Evolutionary conservation across 78 protist genomes (phyloP).

Genomic region (Goniomonas avonlea): DNA sequence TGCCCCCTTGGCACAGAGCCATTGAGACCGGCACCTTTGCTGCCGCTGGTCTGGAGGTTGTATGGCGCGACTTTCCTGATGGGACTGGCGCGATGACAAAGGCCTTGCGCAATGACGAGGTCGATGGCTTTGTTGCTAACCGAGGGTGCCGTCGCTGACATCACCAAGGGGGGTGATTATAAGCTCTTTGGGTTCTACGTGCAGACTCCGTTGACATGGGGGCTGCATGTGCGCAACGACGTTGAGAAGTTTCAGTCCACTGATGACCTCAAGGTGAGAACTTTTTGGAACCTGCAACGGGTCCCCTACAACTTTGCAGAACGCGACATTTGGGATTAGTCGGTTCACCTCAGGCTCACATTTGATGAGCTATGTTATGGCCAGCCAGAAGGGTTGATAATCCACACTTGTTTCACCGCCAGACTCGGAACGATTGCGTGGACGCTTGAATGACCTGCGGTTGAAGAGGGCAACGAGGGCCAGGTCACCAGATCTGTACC

Average conservation of each 20-base stretch:
- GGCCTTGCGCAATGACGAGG: too few species aligned
- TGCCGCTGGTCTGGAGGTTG: not conserved
- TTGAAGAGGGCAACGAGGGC: too few species aligned
- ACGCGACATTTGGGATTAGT: not conserved
- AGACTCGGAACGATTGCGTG: too few species aligned
- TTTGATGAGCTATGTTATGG: not conserved
- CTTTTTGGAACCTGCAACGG: too few species aligned
- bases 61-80: slow-evolving; percentile 1
- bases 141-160: slow-evolving; percentile 9
- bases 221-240: too few species aligned
- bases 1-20: slow-evolving; percentile 15
- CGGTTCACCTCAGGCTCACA: slow-evolving; percentile 8
- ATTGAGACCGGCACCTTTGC: not conserved
- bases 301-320: not conserved
- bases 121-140: slow-evolving; percentile 10
- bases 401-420: too few species aligned
- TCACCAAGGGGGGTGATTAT: not conserved
- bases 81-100: not conserved
- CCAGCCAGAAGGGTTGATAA: not conserved
- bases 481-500: too few species aligned
- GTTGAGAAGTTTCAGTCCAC: too few species aligned
- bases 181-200: not conserved
- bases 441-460: too few species aligned
- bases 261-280: too few species aligned
- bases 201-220: not conserved